Percentiles rank a stretch among this genome's conserved stretches.
phyloP scores from a whole-genome alignment of 331 rosid species.

The Arachis monticola region DNA sequence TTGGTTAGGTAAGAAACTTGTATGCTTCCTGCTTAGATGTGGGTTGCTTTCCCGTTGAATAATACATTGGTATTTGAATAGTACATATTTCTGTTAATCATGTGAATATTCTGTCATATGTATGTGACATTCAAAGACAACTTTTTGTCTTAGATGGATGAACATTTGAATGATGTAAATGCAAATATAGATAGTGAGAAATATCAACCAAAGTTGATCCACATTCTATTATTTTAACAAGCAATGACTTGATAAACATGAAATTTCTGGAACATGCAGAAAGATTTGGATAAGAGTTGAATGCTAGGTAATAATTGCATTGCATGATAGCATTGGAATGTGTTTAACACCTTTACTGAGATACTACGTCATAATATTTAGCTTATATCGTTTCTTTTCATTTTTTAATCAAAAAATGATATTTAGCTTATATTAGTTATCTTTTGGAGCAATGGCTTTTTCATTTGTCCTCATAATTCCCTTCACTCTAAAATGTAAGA shows the following conservation, averaged over 20 bases:
- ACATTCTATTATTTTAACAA: background rate
- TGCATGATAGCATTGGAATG: conserved; percentile 20
- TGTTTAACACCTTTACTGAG: background rate
- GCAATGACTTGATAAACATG: background rate
- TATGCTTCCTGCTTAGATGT: conserved; percentile 13
- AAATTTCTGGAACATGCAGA: conserved; percentile 53
- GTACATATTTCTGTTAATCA: background rate
- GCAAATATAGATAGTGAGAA: background rate
- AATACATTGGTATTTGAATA: background rate
- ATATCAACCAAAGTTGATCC: background rate
- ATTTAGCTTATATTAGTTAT: conserved; percentile 1
- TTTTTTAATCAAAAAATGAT: background rate
- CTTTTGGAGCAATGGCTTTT: background rate
- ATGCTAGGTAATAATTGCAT: background rate
- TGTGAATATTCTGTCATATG: background rate
- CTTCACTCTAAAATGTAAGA: background rate
- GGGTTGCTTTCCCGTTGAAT: conserved; percentile 1
- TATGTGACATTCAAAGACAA: background rate
- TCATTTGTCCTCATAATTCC: background rate
- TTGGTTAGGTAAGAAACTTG: conserved; percentile 20
- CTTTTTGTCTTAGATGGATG: background rate
- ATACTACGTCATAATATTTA: conserved; percentile 3
- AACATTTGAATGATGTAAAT: background rate
- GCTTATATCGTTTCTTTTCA: background rate
- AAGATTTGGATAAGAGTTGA: conserved; percentile 78